Base-by-base conservation (phyloP, 208 protist species). In the Kentomonas sorsogonicus region DNA sequence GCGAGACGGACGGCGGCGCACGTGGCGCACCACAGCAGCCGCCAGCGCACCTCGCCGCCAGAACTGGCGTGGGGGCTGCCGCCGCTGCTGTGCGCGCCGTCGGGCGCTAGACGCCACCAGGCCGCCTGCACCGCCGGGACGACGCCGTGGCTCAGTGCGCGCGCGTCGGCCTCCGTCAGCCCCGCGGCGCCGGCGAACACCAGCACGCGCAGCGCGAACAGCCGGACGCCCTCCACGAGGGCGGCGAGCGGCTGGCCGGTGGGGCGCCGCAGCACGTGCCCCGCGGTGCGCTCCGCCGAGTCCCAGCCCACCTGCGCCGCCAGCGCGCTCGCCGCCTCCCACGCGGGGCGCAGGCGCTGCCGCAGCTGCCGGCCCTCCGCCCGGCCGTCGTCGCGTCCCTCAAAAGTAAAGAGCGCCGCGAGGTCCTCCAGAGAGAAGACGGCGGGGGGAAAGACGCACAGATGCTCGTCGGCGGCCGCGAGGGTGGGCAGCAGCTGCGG, bases 221-320 rank as follows among this genome's bases (percentile, higher is more conserved):
- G 73, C 22, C 81, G 86, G 10, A 89, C 65, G 26, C 65, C 78
- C 62, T 89, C 81, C 45, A 88, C 59, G 0, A 87, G 63, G n/a
- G 76, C 72, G 29, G 58, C 69, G 23, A 77, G 51, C 10, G 74
- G 65, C 53, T 79, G 74, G 38, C 72, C 68, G 15, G 67, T 44
- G 11, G 71, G 76, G 10, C 71, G 65, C 10, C 48, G 33, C 33
- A 5, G 33, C 33, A 11, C 33, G 33, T 85, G 72, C 50, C 53
- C 45, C 0, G 77, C 84, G 7, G 33, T 36, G 33, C 7, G 33
- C 7, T 5, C 7, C 33, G 33, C 5, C 33, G 33, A 36, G 33
- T 23, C 46, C 6, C 53, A 61, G 29, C 72, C 72, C 3, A 82
- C 58, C 31, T 43, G 59, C 30, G 48, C 50, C 26, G 63, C 62